Percentiles rank a stretch among this genome's conserved stretches.
Evolutionary conservation across 176 grass and related monocot genomes (phyloP).

Genomic region (Avena atlantica): DNA sequence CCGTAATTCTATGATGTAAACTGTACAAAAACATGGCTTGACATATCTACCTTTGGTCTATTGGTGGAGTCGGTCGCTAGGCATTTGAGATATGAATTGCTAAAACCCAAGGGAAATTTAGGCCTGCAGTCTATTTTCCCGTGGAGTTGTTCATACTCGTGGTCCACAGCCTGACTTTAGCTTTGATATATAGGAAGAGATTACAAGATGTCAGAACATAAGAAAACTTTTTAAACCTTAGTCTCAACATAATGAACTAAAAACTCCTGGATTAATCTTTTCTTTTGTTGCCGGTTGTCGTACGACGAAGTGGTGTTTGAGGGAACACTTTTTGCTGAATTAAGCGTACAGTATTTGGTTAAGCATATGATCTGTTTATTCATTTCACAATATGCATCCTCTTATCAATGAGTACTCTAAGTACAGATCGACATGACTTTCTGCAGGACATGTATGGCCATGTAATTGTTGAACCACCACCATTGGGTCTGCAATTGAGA

Average conservation of each 20-base stretch:
- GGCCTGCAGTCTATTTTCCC: too few relatives aligned
- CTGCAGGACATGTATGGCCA: conserved; percentile 56
- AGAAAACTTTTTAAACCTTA: background rate
- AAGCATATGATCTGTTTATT: background rate
- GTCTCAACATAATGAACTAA: background rate
- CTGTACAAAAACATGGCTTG: background rate
- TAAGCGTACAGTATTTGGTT: background rate
- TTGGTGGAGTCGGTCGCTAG: too few relatives aligned
- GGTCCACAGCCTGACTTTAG: too few relatives aligned
- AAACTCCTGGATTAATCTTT: background rate
- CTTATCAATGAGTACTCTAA: background rate
- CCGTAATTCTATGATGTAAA: background rate
- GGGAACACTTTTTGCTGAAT: background rate
- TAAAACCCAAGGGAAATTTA: too few relatives aligned
- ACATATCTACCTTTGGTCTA: background rate
- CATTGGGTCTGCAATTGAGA: conserved; percentile 67
- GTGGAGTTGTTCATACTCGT: too few relatives aligned
- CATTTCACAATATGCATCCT: background rate
- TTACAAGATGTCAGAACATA: too few relatives aligned
- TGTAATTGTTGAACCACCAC: conserved; percentile 65
- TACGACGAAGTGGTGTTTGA: too few relatives aligned
- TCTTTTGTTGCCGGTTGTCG: background rate
- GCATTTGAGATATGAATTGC: too few relatives aligned
- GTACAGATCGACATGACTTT: background rate
- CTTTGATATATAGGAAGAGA: too few relatives aligned